These are phyloP conservation scores for Ormosia emarginata DNA, from an alignment of 306 rosid genomes.

Conservation along the genomic window DNA sequence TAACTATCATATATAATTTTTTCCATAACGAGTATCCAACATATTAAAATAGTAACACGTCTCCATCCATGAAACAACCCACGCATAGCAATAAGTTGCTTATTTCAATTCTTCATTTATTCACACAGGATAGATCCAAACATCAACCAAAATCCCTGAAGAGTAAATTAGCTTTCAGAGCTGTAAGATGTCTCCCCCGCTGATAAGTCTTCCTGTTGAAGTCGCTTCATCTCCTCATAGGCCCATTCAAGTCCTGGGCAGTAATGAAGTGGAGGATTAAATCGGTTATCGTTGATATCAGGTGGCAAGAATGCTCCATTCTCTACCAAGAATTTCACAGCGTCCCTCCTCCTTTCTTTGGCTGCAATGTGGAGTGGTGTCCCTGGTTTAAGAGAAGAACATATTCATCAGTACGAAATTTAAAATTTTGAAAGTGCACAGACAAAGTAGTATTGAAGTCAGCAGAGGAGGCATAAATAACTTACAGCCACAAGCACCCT, in stretches of 20 bases:
- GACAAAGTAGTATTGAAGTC: not conserved
- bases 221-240: constrained; percentile 88
- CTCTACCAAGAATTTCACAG: constrained; percentile 76
- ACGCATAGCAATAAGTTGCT: not conserved
- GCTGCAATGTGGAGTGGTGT: constrained; percentile 97
- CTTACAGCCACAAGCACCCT: constrained; percentile 97
- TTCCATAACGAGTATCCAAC: not conserved
- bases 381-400: constrained; percentile 46
- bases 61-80: not conserved
- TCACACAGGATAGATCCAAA: not conserved
- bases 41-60: not conserved
- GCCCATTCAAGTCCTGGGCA: constrained; percentile 98
- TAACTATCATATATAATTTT: not conserved
- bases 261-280: constrained; percentile 95
- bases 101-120: constrained; percentile 7
- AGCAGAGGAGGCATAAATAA: not conserved
- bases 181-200: constrained; percentile 60
- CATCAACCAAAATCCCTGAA: not conserved
- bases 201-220: constrained; percentile 45
- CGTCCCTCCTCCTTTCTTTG: constrained; percentile 85
- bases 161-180: constrained; percentile 53
- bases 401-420: not conserved
- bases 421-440: not conserved
- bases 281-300: constrained; percentile 78
- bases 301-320: constrained; percentile 94